A percentile compares a stretch with the other conserved stretches of the same genome.
Evolutionary conservation across 495 filamentous ascomycete species (phyloP).

Genomic region (Tuber borchii): DNA sequence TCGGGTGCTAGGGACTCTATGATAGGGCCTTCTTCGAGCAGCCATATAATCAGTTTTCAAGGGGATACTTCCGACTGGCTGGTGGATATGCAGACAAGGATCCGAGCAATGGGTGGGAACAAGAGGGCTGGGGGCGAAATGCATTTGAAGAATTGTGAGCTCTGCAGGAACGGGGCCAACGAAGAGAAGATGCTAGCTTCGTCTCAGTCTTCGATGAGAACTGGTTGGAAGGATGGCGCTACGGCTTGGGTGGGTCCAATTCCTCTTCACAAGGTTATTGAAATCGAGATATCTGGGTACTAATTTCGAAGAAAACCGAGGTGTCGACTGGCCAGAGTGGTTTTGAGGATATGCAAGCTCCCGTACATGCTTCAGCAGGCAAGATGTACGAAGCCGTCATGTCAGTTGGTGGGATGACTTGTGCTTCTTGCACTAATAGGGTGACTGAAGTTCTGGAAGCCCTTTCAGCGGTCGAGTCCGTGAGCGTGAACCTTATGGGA

Average conservation of each 20-base stretch:
- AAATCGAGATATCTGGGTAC: background rate
- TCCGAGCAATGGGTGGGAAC: conserved; percentile 14
- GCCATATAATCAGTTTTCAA: conserved; percentile 17
- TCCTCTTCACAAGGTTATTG: background rate
- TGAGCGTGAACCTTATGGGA: conserved; percentile 63
- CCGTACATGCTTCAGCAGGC: background rate
- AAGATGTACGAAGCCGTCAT: conserved; percentile 50
- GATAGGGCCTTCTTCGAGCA: conserved; percentile 3
- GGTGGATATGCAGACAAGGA: conserved; percentile 18
- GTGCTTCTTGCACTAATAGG: conserved; percentile 62
- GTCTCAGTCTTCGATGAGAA: background rate
- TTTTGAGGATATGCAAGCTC: background rate
- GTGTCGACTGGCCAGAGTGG: background rate
- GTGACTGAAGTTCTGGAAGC: conserved; percentile 61
- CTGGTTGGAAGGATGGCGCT: background rate
- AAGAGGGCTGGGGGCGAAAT: conserved; percentile 10
- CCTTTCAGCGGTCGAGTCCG: conserved; percentile 56
- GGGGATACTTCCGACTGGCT: conserved; percentile 13
- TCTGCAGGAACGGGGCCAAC: conserved; percentile 18
- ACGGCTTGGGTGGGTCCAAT: background rate
- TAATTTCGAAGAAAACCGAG: background rate
- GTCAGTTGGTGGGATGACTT: conserved; percentile 79
- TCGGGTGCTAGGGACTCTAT: conserved; percentile 10
- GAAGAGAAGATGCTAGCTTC: background rate
- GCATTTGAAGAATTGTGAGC: conserved; percentile 34